phyloP scores from a whole-genome alignment of 176 grass and related monocot genomes.

The Carex pumila region DNA sequence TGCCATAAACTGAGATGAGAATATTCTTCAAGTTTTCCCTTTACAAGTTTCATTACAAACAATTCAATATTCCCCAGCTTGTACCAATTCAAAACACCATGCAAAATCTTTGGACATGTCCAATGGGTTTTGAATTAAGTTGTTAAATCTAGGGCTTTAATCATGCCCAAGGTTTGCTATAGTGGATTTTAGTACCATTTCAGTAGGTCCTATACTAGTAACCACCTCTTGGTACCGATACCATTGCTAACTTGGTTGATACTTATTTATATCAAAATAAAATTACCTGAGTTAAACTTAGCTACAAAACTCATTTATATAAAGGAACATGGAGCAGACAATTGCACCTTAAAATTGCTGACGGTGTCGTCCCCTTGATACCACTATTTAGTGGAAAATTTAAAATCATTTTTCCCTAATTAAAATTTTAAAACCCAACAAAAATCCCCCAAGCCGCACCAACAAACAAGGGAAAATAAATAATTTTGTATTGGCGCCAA shows the following conservation, averaged over 20 bases:
- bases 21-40: slow-evolving; percentile 47
- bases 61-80: not conserved
- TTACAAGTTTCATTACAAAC: not conserved
- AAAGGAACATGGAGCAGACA: not conserved
- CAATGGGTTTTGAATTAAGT: not conserved
- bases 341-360: too few species aligned
- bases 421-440: not conserved
- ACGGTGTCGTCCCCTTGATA: not conserved
- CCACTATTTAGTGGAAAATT: not conserved
- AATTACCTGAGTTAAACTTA: not conserved
- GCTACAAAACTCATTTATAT: not conserved
- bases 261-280: not conserved
- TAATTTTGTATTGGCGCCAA: not conserved
- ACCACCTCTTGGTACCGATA: not conserved
- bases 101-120: not conserved
- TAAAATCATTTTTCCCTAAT: not conserved
- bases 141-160: not conserved
- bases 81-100: not conserved
- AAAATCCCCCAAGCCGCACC: not conserved
- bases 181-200: not conserved
- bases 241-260: not conserved
- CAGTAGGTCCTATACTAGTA: not conserved
- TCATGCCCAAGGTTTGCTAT: not conserved
- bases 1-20: slow-evolving; percentile 38
- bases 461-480: not conserved